Conservation (phyloP, 192 early-diverging fungal genomes). For the Dimargaris xerosporica region DNA sequence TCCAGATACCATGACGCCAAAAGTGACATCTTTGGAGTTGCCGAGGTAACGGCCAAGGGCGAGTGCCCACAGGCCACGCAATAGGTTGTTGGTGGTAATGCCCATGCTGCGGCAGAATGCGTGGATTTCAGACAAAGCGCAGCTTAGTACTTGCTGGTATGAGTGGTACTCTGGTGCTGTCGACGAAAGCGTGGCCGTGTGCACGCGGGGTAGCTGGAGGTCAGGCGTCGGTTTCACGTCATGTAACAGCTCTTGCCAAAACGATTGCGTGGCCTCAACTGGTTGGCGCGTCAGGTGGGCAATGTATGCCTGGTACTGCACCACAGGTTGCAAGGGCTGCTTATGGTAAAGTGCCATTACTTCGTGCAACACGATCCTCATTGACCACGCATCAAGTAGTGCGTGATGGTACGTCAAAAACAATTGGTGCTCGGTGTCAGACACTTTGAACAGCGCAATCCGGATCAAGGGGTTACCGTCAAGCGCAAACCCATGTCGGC, state of each 20-base stretch:
- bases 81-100: not conserved
- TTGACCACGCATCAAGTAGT: constrained; percentile 10
- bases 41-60: not conserved
- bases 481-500: not conserved
- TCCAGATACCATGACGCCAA: constrained; percentile 1
- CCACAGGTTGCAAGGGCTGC: not conserved
- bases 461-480: not conserved
- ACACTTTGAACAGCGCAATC: not conserved
- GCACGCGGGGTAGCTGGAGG: not conserved
- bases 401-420: constrained; percentile 7
- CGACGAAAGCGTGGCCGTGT: not conserved
- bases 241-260: not conserved
- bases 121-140: not conserved
- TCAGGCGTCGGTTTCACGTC: not conserved
- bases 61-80: not conserved
- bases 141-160: not conserved
- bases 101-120: not conserved
- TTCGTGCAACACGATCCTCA: not conserved
- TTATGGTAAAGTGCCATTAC: not conserved
- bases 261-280: not conserved
- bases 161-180: not conserved
- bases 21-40: not conserved
- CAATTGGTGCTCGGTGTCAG: not conserved
- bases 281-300: too few species aligned
- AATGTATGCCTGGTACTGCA: not conserved